Evolutionary conservation across 306 rosid genomes (phyloP).

Genomic region (Hippophae rhamnoides): DNA sequence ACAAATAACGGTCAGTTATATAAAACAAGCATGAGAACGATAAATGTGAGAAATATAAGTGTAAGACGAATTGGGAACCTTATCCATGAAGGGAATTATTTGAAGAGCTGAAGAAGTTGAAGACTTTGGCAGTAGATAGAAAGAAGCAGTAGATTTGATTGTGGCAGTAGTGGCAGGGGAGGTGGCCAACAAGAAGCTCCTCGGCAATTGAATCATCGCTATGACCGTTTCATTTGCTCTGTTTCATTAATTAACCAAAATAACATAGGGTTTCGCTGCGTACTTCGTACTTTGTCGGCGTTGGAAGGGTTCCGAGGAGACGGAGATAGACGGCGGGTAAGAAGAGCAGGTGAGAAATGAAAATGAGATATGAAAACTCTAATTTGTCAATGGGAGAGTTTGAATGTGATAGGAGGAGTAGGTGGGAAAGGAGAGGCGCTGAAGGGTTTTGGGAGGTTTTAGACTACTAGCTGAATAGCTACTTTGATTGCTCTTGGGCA

Average conservation of each 20-base stretch:
- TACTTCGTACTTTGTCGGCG: too few species aligned
- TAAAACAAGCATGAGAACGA: not conserved
- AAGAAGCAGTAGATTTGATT: slow-evolving; percentile 21
- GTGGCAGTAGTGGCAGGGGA: not conserved
- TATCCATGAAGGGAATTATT: slow-evolving; percentile 42
- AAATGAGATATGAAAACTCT: too few species aligned
- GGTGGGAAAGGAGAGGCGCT: too few species aligned
- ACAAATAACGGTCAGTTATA: not conserved
- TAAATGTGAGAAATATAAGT: not conserved
- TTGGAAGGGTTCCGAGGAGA: too few species aligned
- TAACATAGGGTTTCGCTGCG: too few species aligned
- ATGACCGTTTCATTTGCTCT: slow-evolving; percentile 18
- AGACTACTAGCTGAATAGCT: too few species aligned
- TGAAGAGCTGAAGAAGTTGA: slow-evolving; percentile 31
- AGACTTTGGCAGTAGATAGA: slow-evolving; percentile 20
- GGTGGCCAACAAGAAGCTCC: slow-evolving; percentile 34
- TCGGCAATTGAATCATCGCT: slow-evolving; percentile 50
- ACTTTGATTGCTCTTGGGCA: too few species aligned
- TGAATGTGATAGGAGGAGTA: too few species aligned
- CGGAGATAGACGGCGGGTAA: too few species aligned
- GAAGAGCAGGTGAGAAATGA: too few species aligned
- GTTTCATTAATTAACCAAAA: not conserved
- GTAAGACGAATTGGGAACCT: slow-evolving; percentile 17
- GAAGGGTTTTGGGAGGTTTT: too few species aligned
- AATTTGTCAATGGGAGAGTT: too few species aligned